A percentile compares a stretch with the other conserved stretches of the same genome.
phyloP scores from a whole-genome alignment of 352 stramenopile species.

The Globisporangium emineosum region DNA sequence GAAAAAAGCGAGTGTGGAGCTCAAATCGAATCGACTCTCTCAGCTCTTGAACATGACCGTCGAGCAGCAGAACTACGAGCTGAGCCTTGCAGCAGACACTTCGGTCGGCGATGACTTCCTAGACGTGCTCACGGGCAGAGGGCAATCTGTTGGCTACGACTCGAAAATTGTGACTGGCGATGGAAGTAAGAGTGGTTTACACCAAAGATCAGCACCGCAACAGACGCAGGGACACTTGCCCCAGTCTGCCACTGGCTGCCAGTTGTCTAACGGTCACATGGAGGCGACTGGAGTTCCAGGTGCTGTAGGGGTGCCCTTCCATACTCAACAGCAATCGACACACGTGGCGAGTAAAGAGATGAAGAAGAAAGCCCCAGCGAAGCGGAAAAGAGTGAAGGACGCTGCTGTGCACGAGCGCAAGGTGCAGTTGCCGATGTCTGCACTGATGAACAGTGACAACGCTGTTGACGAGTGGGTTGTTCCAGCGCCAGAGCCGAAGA shows the following conservation, averaged over 20 bases:
- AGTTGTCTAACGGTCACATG: constrained; percentile 7
- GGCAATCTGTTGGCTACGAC: neutral
- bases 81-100: constrained; percentile 1
- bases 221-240: neutral
- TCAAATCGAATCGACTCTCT: neutral
- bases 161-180: neutral
- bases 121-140: neutral
- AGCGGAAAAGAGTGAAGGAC: neutral
- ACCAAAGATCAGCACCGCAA: neutral
- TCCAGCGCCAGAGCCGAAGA: neutral
- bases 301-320: neutral
- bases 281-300: too few relatives aligned
- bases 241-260: neutral
- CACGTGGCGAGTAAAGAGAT: neutral
- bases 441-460: neutral
- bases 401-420: neutral
- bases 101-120: constrained; percentile 8
- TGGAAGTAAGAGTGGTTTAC: neutral
- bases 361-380: neutral
- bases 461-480: neutral
- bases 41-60: constrained; percentile 3
- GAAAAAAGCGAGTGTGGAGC: neutral
- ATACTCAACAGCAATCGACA: neutral
- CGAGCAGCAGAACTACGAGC: constrained; percentile 9
- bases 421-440: neutral